Conservation (phyloP, 805 yeast species). For the Cyberlindnera petersonii region DNA sequence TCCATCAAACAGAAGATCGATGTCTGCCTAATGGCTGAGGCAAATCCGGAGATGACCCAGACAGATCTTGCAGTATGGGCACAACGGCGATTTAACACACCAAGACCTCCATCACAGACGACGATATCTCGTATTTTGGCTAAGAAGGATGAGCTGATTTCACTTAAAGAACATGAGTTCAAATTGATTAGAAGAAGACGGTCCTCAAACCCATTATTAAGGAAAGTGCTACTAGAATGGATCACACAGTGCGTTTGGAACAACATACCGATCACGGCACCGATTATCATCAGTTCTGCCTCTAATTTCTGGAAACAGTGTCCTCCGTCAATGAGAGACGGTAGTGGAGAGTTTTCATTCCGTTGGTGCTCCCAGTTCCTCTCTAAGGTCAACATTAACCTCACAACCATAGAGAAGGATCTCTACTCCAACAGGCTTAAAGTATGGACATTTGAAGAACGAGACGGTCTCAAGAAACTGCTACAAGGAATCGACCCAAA, state of each 20-base stretch:
- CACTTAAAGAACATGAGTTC: conserved; percentile 49
- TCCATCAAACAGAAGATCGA: conserved; percentile 61
- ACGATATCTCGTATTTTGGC: conserved; percentile 60
- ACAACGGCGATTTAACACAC: conserved; percentile 45
- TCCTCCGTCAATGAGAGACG: conserved; percentile 52
- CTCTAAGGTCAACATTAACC: conserved; percentile 47
- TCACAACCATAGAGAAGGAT: conserved; percentile 44
- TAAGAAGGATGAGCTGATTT: conserved; percentile 49
- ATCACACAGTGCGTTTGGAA: conserved; percentile 65
- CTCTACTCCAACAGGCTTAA: conserved; percentile 41
- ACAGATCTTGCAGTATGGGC: conserved; percentile 65
- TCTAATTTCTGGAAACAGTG: conserved; percentile 58
- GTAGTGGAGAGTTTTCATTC: conserved; percentile 60
- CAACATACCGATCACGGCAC: conserved; percentile 59
- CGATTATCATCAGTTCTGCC: conserved; percentile 61
- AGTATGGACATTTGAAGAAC: conserved; percentile 60
- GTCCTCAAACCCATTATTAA: conserved; percentile 48
- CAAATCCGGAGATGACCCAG: conserved; percentile 68
- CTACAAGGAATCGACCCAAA: conserved; percentile 44
- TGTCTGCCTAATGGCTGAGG: conserved; percentile 61
- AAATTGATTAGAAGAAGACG: conserved; percentile 44
- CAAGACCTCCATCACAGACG: conserved; percentile 60
- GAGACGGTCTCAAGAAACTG: conserved; percentile 42
- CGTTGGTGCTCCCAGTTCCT: conserved; percentile 51
- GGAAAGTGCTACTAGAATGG: conserved; percentile 66